phyloP scores from a whole-genome alignment of 352 stramenopile species.

The Globisporangium viniferum region DNA sequence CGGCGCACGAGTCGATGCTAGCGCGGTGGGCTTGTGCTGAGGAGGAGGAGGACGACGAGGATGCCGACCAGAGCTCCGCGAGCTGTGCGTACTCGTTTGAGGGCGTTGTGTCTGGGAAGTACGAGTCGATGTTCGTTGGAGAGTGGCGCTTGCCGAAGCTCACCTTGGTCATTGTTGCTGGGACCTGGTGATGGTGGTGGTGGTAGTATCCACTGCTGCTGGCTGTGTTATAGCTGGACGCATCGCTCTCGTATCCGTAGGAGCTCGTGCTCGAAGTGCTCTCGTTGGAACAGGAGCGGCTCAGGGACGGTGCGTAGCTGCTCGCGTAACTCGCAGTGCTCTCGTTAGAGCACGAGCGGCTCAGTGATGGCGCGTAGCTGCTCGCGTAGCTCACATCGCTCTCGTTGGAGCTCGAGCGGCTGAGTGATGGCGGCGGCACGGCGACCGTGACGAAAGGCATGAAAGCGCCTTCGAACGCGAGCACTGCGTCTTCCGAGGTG shows the following conservation, averaged over 20 bases:
- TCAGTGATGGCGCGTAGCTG: background rate
- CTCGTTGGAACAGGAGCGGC: too few relatives aligned
- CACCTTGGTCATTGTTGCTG: background rate
- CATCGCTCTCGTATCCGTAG: slow-evolving; percentile 8
- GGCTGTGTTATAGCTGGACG: background rate
- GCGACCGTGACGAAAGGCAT: slow-evolving; percentile 7
- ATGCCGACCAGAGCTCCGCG: slow-evolving; percentile 11
- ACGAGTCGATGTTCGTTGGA: slow-evolving; percentile 14
- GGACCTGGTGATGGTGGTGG: background rate
- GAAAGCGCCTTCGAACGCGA: slow-evolving; percentile 5
- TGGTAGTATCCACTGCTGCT: slow-evolving; percentile 7
- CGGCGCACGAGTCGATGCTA: background rate
- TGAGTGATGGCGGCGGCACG: background rate
- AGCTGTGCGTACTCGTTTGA: slow-evolving; percentile 17
- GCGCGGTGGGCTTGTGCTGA: background rate
- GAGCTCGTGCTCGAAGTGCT: background rate
- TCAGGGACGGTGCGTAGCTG: background rate
- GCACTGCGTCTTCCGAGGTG: background rate
- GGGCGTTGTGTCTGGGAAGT: background rate
- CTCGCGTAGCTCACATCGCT: background rate
- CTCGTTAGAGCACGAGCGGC: background rate
- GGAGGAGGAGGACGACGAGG: background rate
- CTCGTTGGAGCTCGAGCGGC: slow-evolving; percentile 3
- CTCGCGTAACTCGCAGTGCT: background rate
- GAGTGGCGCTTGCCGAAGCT: background rate